These are phyloP conservation scores for Fistulifera solaris DNA, from an alignment of 108 stramenopile genomes.

Conservation along the genomic window DNA sequence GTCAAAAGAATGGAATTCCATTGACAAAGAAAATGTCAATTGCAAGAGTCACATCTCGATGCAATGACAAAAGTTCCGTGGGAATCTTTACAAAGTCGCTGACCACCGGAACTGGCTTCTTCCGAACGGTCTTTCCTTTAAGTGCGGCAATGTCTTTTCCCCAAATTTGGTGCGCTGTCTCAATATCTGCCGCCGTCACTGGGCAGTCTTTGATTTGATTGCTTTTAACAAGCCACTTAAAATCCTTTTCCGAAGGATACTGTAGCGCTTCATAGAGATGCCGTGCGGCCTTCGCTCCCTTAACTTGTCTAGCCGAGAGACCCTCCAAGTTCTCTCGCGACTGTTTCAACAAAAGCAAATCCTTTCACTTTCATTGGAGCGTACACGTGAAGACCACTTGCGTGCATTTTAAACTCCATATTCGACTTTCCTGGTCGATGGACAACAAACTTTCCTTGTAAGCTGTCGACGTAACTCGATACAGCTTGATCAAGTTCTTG, in stretches of 20 bases:
- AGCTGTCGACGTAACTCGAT: constrained; percentile 12
- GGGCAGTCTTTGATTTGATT: constrained; percentile 34
- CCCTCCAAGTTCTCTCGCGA: no score
- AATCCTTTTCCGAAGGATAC: constrained; percentile 1
- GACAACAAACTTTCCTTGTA: constrained; percentile 3
- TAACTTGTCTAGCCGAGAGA: no score
- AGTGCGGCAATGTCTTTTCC: constrained; percentile 15
- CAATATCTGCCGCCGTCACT: constrained; percentile 18
- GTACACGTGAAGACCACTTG: no score
- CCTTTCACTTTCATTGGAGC: background rate
- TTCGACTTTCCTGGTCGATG: background rate
- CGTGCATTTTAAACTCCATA: background rate
- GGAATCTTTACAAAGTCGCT: constrained; percentile 10
- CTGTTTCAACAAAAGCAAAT: no score
- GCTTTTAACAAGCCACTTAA: constrained; percentile 12
- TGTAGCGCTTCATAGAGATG: no score
- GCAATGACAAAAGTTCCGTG: constrained; percentile 1
- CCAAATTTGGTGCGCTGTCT: constrained; percentile 18
- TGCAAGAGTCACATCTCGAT: constrained; percentile 18
- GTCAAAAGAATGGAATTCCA: constrained; percentile 29
- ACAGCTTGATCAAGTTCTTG: constrained; percentile 1
- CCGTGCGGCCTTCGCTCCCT: no score
- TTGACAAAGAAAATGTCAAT: constrained; percentile 22
- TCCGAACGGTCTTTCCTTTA: constrained; percentile 28
- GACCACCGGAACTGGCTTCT: background rate